Evolutionary conservation across 2,329 filamentous ascomycete species (phyloP), one percentile per base, ranked within the genome.

Genomic region (Cladophialophora chaetospira): DNA sequence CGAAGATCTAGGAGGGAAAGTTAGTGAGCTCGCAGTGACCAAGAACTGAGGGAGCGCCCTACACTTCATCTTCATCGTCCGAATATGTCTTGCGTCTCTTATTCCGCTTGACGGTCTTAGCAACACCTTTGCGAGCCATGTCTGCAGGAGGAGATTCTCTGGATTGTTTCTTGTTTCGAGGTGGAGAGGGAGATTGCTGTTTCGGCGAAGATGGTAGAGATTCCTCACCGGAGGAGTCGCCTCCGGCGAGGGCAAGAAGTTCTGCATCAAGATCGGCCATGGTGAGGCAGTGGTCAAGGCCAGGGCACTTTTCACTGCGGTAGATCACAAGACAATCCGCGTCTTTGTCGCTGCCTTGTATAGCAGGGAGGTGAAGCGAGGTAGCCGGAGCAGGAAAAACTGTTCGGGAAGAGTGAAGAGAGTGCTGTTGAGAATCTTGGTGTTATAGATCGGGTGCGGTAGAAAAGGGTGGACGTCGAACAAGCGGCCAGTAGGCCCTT

Each of bases 221-320:
- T 64, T 82, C 80, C 61, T 81, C 79, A 62, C 80, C 78, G 48
- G 77, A 79, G 58, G 77, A 75, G 66, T 79, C 88, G 65, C 89
- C 91, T 68, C 91, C 94, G 53, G 92, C 94, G 64, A 97, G 86
- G 69, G 90, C 92, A 63, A 97, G 87, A 64, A 97, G 86, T 77
- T 97, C 93, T 67, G 93, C 91, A 71, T 97, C 93, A 65, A 97
- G 83, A 70, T 93, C 89, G 55, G 89, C 88, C 91, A 96, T 96
- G 68, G 63, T 65, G 62, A 57, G 52, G 53, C 56, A 53, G 50
- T 47, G 19, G 4, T 40, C 8, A 40, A 40, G 36, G 3, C 8
- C 10, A 38, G 3, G 17, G 8, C 15, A 3, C 21, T 17, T 17
- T 50, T 17, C 21, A 40, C 47, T 50, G 19, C 19, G 33, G 11